These are phyloP conservation scores for Terfezia claveryi DNA, from an alignment of 495 filamentous ascomycete species.

Conservation along the genomic window DNA sequence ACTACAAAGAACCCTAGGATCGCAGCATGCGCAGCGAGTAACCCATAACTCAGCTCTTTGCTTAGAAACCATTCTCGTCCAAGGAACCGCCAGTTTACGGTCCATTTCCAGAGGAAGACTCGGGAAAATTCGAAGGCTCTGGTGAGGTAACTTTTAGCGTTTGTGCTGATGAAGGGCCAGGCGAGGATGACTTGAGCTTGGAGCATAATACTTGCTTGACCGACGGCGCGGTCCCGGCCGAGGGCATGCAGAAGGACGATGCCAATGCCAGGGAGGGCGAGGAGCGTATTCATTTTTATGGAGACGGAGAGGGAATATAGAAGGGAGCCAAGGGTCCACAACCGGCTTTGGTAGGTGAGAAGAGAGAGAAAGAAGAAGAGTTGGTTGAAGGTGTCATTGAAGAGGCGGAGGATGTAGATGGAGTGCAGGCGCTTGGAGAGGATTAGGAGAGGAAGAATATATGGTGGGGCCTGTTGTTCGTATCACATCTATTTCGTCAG, in stretches of 20 bases:
- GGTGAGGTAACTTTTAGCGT: slow-evolving; percentile 47
- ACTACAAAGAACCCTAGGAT: slow-evolving; percentile 40
- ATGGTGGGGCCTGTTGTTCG: slow-evolving; percentile 47
- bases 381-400: slow-evolving; percentile 82
- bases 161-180: slow-evolving; percentile 48
- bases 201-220: slow-evolving; percentile 43
- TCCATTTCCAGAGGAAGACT: slow-evolving; percentile 90
- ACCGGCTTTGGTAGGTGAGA: slow-evolving; percentile 45
- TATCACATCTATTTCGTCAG: background rate
- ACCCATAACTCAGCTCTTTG: slow-evolving; percentile 39
- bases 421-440: slow-evolving; percentile 85
- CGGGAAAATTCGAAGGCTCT: slow-evolving; percentile 77
- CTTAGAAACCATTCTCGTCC: slow-evolving; percentile 66
- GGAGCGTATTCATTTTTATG: slow-evolving; percentile 78
- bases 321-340: slow-evolving; percentile 48
- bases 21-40: slow-evolving; percentile 46
- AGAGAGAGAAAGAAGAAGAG: slow-evolving; percentile 64
- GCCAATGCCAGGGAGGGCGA: slow-evolving; percentile 59
- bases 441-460: slow-evolving; percentile 67
- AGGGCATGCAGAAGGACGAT: slow-evolving; percentile 47
- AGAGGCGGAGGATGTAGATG: slow-evolving; percentile 74
- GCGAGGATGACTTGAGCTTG: slow-evolving; percentile 54
- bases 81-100: slow-evolving; percentile 92
- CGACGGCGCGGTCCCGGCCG: slow-evolving; percentile 38
- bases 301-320: slow-evolving; percentile 60